phyloP scores from a whole-genome alignment of 768 basidiomycete genomes.

The Leccinum truebloodii region DNA sequence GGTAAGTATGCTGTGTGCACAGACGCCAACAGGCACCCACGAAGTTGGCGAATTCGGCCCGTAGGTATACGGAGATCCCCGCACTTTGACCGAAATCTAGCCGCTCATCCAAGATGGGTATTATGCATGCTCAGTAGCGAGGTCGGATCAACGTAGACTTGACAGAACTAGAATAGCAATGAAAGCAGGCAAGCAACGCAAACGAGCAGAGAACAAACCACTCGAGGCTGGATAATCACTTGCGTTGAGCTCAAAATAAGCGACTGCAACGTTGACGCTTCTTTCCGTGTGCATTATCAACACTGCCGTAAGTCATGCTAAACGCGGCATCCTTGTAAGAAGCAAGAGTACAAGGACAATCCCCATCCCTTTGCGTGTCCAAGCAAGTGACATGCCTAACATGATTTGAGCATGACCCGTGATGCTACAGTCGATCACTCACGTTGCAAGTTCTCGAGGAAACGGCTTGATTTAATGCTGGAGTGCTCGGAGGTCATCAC shows the following conservation, averaged over 20 bases:
- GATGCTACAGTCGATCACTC: no score
- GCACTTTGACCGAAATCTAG: conserved; percentile 7
- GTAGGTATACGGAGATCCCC: not conserved
- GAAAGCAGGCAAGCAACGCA: not conserved
- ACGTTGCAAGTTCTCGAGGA: no score
- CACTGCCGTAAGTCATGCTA: not conserved
- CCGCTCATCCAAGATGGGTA: not conserved
- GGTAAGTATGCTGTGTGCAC: conserved; percentile 15
- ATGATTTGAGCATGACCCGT: no score
- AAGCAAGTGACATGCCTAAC: no score
- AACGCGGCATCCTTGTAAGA: not conserved
- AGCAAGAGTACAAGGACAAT: no score
- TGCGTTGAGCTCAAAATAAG: not conserved
- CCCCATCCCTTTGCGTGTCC: no score
- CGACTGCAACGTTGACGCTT: not conserved
- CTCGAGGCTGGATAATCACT: no score
- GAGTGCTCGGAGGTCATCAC: no score
- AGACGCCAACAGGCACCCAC: conserved; percentile 6
- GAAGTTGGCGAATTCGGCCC: not conserved
- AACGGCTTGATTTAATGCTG: no score
- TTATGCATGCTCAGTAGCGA: not conserved
- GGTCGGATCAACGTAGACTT: not conserved
- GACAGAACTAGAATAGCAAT: not conserved
- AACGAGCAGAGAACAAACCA: not conserved
- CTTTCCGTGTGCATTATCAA: not conserved